A percentile compares a stretch with the other conserved stretches of the same genome.
Conservation (phyloP, 1,139 yeast genomes). For the Kodamaea derodonti region DNA sequence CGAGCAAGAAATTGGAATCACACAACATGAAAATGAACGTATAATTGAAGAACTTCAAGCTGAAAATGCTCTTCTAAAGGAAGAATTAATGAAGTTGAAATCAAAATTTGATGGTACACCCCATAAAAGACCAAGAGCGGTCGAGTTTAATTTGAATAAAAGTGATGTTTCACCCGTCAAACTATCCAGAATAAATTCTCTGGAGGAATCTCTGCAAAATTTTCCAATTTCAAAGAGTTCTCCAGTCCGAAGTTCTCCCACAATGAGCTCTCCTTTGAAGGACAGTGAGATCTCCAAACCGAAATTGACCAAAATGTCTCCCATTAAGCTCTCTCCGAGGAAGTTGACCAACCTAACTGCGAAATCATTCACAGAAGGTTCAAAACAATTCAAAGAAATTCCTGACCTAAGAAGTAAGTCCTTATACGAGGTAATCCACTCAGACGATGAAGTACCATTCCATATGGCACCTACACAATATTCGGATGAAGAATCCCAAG, state of each 20-base stretch:
- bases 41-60: conserved; percentile 5
- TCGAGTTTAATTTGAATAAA: background rate
- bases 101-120: background rate
- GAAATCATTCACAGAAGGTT: conserved; percentile 1
- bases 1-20: conserved; percentile 6
- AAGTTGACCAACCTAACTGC: background rate
- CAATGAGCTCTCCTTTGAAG: background rate
- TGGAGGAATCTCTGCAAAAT: background rate
- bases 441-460: conserved; percentile 9
- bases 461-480: conserved; percentile 15
- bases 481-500: conserved; percentile 12
- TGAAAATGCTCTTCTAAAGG: conserved; percentile 3
- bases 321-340: background rate
- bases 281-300: too few relatives aligned
- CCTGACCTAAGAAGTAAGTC: conserved; percentile 14
- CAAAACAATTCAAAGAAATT: conserved; percentile 8
- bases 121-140: background rate
- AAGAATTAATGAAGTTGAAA: conserved; percentile 4
- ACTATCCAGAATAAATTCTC: background rate
- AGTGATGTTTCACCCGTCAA: background rate
- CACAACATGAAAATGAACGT: conserved; percentile 5
- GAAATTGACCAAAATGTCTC: background rate
- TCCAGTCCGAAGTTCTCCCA: background rate
- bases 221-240: background rate
- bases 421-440: conserved; percentile 3